These are phyloP conservation scores for Saturnispora kantuleensis DNA, from an alignment of 805 yeast genomes.

Conservation along the genomic window DNA sequence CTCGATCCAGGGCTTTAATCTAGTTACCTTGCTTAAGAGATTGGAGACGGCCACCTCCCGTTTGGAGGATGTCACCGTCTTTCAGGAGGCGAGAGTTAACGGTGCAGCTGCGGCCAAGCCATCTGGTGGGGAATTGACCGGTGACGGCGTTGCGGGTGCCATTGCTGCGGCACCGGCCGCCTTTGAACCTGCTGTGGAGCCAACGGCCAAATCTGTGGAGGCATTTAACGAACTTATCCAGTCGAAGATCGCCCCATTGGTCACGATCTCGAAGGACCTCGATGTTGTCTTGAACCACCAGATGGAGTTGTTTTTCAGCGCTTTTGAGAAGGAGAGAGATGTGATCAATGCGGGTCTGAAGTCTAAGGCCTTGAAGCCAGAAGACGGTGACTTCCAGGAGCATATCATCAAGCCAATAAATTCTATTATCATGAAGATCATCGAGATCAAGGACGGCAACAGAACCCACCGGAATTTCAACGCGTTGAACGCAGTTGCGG, in stretches of 20 bases:
- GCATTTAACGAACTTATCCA: conserved; percentile 48
- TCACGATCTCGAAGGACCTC: conserved; percentile 39
- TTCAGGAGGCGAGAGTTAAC: conserved; percentile 51
- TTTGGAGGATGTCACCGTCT: conserved; percentile 77
- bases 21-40: conserved; percentile 69
- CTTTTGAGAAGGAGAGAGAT: conserved; percentile 48
- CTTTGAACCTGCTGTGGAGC: conserved; percentile 16
- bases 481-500: conserved; percentile 75
- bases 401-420: conserved; percentile 59
- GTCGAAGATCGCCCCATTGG: conserved; percentile 50
- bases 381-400: conserved; percentile 43
- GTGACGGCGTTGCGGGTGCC: conserved; percentile 7
- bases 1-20: conserved; percentile 73
- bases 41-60: conserved; percentile 91
- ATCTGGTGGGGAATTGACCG: conserved; percentile 3
- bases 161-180: conserved; percentile 12
- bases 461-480: conserved; percentile 56
- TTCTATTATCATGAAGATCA: conserved; percentile 45
- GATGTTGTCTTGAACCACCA: conserved; percentile 51
- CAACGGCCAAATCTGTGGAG: conserved; percentile 34
- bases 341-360: conserved; percentile 51
- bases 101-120: conserved; percentile 1
- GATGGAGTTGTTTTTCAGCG: conserved; percentile 38
- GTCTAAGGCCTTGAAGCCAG: conserved; percentile 54
- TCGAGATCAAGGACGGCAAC: conserved; percentile 62